Conservation (phyloP, 2,329 filamentous ascomycete genomes). For the Clonostachys byssicola region DNA sequence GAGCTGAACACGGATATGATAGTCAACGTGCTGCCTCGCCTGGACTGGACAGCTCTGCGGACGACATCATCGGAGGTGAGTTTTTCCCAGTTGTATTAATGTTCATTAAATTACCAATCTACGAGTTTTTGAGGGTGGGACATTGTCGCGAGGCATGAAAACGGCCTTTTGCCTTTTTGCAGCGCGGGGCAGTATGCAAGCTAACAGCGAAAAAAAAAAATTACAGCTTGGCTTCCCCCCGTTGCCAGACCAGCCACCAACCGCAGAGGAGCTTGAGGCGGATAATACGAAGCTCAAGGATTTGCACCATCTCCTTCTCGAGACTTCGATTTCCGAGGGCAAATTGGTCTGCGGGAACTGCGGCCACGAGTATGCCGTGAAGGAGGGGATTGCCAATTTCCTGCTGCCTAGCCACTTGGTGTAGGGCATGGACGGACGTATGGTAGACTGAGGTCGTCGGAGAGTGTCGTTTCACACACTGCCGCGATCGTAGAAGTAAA, state of each 20-base stretch:
- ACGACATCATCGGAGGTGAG: slow-evolving; percentile 73
- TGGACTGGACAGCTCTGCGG: slow-evolving; percentile 83
- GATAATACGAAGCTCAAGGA: slow-evolving; percentile 72
- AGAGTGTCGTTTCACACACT: too few relatives aligned
- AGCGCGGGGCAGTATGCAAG: neutral
- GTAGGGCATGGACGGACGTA: slow-evolving; percentile 17
- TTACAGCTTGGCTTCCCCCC: slow-evolving; percentile 72
- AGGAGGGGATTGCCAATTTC: slow-evolving; percentile 96
- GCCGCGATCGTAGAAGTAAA: too few relatives aligned
- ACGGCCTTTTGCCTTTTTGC: neutral
- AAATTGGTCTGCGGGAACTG: slow-evolving; percentile 89
- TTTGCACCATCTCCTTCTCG: slow-evolving; percentile 75
- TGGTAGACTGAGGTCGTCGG: too few relatives aligned
- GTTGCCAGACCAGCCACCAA: slow-evolving; percentile 62
- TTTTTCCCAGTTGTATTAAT: too few relatives aligned
- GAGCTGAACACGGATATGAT: slow-evolving; percentile 80
- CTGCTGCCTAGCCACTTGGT: slow-evolving; percentile 89
- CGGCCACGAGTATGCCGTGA: slow-evolving; percentile 88
- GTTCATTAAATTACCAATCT: slow-evolving; percentile 3
- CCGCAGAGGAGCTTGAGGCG: slow-evolving; percentile 54
- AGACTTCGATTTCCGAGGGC: slow-evolving; percentile 86
- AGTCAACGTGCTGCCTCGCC: slow-evolving; percentile 75
- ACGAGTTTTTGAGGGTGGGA: neutral
- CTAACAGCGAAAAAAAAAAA: too few relatives aligned
- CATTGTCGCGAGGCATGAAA: neutral